Conservation (phyloP, 108 stramenopile genomes). For the Skeletonema marinoi region DNA sequence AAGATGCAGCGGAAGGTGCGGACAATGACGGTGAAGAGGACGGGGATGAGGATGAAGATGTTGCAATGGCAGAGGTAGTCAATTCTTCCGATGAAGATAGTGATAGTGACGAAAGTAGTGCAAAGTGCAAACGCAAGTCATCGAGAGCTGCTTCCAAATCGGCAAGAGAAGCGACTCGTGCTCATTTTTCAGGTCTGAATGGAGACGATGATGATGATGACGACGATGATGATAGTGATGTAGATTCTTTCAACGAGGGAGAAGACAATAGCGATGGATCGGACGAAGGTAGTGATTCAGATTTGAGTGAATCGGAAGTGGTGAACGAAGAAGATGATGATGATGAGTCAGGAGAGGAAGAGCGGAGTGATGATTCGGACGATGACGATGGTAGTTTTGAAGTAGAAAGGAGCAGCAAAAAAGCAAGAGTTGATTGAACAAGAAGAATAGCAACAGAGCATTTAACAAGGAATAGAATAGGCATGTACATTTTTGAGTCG, state of each 20-base stretch:
- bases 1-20: slow-evolving; percentile 39
- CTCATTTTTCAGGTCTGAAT: slow-evolving; percentile 15
- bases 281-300: slow-evolving; percentile 1
- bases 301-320: not conserved
- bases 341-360: not conserved
- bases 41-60: slow-evolving; percentile 29
- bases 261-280: slow-evolving; percentile 5
- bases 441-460: not conserved
- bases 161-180: slow-evolving; percentile 36
- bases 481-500: not conserved
- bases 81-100: slow-evolving; percentile 17
- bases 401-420: not conserved
- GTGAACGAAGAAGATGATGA: slow-evolving; percentile 2
- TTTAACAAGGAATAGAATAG: not conserved
- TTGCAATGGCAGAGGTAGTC: slow-evolving; percentile 5
- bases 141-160: slow-evolving; percentile 40
- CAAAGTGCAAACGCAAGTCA: slow-evolving; percentile 10
- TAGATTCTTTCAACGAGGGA: not conserved
- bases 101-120: slow-evolving; percentile 9
- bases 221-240: slow-evolving; percentile 26
- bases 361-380: slow-evolving; percentile 3
- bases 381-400: slow-evolving; percentile 7
- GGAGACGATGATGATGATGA: slow-evolving; percentile 10
- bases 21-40: slow-evolving; percentile 16
- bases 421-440: not conserved